Base-by-base conservation (phyloP, 805 yeast genomes). In the Yarrowia phangngaensis region DNA sequence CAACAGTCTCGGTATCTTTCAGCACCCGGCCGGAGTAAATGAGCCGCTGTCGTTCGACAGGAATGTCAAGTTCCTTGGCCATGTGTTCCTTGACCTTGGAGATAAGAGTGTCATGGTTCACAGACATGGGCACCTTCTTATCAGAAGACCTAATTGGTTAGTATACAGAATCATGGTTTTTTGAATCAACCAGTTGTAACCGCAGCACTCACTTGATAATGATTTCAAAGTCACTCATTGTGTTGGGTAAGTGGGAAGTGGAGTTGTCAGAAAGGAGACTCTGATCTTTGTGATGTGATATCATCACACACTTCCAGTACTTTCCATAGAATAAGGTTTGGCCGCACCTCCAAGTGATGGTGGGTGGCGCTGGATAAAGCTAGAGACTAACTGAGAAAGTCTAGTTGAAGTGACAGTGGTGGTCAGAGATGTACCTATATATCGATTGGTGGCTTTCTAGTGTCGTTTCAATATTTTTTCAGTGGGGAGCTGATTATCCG, bases 21-120 rank as follows among this genome's bases (percentile, higher is more conserved):
- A 90, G 74, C 24, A 92, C 95, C 57, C 90, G 82, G 30, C 98
- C 98, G 2, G 96, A 84, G 69, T 84, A 90, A 60, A 90, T 89
- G 62, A 90, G 73, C 52, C 97, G 75, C 67, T 89, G 97, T 53
- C 82, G 76, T n/a, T 74, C 82, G 1, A 77, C 79, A 4, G 95
- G 82, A 33, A 88, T 71, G 16, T 77, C 81, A 5, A 88, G 67
- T 52, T 71, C 74, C 15, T 70, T 69, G 19, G 80, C 80, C 45
- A 90, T 71, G 55, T 70, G 70, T 27, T 72, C 73, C 66, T 90
- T 90, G 56, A 90, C 72, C 53, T 81, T 84, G 16, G 70, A 68
- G 24, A 90, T 79, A 2, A 89, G 78, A 34, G 72, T 63, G 12
- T 73, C 55, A 0, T 78, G 64, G 14, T 74, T 70, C 20, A 84